Evolutionary conservation across 495 filamentous ascomycete species (phyloP).

Genomic region (Penicillium parvum): DNA sequence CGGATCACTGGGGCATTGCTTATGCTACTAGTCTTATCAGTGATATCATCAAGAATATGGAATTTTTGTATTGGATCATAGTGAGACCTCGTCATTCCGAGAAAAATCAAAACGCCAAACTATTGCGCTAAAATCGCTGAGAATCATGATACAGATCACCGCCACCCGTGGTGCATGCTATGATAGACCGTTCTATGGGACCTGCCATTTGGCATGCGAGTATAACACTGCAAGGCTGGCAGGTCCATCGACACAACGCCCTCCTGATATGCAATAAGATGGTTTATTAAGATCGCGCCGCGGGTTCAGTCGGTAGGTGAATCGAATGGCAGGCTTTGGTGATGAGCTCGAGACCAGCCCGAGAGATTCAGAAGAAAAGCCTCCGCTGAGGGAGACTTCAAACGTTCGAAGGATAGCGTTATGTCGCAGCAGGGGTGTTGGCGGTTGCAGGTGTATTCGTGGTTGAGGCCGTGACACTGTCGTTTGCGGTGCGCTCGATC

Average conservation of each 20-base stretch:
- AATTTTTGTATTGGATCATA: slow-evolving; percentile 12
- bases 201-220: slow-evolving; percentile 12
- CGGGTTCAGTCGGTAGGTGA: not conserved
- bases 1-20: not conserved
- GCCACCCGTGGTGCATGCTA: slow-evolving; percentile 16
- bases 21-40: not conserved
- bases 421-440: slow-evolving; percentile 5
- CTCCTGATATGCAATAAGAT: slow-evolving; percentile 14
- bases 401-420: not conserved
- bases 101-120: slow-evolving; percentile 22
- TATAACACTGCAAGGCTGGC: slow-evolving; percentile 10
- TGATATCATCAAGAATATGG: slow-evolving; percentile 1
- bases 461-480: slow-evolving; percentile 2
- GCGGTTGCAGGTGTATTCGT: slow-evolving; percentile 8
- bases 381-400: not conserved
- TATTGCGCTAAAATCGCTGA: slow-evolving; percentile 22
- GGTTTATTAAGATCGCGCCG: slow-evolving; percentile 11
- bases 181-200: slow-evolving; percentile 17
- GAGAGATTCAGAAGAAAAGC: slow-evolving; percentile 15
- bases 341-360: slow-evolving; percentile 22
- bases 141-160: slow-evolving; percentile 23
- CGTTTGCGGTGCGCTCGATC: slow-evolving; percentile 35
- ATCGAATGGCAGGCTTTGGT: not conserved
- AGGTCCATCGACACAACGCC: slow-evolving; percentile 10
- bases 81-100: slow-evolving; percentile 13